These are phyloP conservation scores for Coniella lustricola DNA, from an alignment of 2,329 filamentous ascomycete species.

Conservation along the genomic window DNA sequence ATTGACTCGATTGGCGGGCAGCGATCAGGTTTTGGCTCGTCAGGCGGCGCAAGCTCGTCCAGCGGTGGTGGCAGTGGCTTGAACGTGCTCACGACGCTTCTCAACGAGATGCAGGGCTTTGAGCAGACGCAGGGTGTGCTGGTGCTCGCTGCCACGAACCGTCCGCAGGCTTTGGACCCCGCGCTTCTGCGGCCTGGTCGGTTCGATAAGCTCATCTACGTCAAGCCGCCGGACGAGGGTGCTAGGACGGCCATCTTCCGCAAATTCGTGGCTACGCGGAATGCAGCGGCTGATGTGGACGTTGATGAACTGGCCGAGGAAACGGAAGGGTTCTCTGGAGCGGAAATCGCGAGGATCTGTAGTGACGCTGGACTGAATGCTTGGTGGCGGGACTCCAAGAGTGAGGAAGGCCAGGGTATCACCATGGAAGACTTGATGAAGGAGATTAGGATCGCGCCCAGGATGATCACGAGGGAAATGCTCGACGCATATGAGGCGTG, in stretches of 20 bases:
- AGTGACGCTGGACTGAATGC: conserved; percentile 37
- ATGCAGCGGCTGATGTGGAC: conserved; percentile 57
- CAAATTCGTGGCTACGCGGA: conserved; percentile 57
- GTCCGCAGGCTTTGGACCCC: conserved; percentile 77
- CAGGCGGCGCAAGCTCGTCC: conserved; percentile 16
- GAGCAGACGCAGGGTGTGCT: conserved; percentile 76
- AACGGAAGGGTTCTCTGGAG: conserved; percentile 77
- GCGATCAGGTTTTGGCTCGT: conserved; percentile 38
- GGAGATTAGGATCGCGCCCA: conserved; percentile 26
- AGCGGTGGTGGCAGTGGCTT: conserved; percentile 42
- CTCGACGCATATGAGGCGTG: conserved; percentile 30
- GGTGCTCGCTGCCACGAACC: conserved; percentile 86
- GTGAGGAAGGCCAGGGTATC: conserved; percentile 24
- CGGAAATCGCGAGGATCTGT: conserved; percentile 62
- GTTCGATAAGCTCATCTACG: conserved; percentile 79
- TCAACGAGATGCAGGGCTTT: conserved; percentile 96
- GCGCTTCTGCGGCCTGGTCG: conserved; percentile 80
- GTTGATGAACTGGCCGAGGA: conserved; percentile 52
- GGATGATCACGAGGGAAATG: conserved; percentile 31
- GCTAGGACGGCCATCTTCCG: conserved; percentile 71
- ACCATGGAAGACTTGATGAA: conserved; percentile 26
- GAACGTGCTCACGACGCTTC: conserved; percentile 80
- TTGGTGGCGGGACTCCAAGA: conserved; percentile 25
- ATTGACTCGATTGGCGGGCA: conserved; percentile 75
- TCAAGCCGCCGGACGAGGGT: conserved; percentile 67